phyloP scores from a whole-genome alignment of 192 early-diverging fungal species.

The Coemansia aciculifera region DNA sequence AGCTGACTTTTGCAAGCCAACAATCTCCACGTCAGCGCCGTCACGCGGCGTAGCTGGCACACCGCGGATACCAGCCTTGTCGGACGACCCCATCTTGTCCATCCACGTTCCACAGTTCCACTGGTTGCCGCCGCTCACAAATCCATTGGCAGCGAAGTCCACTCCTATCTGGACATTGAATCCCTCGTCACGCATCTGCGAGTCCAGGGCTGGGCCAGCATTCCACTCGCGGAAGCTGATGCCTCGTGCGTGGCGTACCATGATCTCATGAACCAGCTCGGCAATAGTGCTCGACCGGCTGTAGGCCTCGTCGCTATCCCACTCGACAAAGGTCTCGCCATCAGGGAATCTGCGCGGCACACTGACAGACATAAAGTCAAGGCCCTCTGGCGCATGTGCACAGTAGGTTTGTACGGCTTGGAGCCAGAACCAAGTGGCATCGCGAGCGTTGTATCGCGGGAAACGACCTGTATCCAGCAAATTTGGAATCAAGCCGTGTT shows the following conservation, averaged over 20 bases:
- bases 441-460: conserved; percentile 94
- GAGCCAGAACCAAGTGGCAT: conserved; percentile 96
- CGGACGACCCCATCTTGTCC: conserved; percentile 97
- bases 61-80: conserved; percentile 90
- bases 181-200: conserved; percentile 88
- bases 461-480: conserved; percentile 81
- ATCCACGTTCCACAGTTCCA: conserved; percentile 99
- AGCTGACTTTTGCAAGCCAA: conserved; percentile 82
- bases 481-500: conserved; percentile 97
- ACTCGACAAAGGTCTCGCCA: conserved; percentile 68
- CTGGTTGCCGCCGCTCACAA: conserved; percentile 82
- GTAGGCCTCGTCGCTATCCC: conserved; percentile 67
- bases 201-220: conserved; percentile 83
- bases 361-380: conserved; percentile 64
- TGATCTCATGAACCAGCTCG: conserved; percentile 87
- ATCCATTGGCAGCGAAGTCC: conserved; percentile 71
- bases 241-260: conserved; percentile 86
- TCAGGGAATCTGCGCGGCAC: conserved; percentile 85
- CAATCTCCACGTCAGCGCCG: conserved; percentile 89
- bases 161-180: conserved; percentile 82
- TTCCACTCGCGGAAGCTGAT: conserved; percentile 95
- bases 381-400: conserved; percentile 69
- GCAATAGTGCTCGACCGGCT: conserved; percentile 68
- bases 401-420: conserved; percentile 91
- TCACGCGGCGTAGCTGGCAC: conserved; percentile 92